Conservation (phyloP, 2,329 filamentous ascomycete species). For the Calonectria montana region DNA sequence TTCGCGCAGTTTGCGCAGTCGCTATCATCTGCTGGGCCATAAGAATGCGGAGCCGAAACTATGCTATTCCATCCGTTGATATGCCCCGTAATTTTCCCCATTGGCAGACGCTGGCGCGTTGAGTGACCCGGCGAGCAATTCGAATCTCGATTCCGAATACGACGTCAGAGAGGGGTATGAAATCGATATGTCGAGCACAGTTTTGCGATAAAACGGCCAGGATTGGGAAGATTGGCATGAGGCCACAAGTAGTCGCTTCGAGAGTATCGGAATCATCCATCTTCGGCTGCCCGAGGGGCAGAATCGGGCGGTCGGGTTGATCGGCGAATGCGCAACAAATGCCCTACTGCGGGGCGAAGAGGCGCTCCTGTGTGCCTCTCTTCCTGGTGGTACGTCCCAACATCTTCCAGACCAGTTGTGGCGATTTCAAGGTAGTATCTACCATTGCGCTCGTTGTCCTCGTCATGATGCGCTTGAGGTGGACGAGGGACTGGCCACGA, state of each 20-base stretch:
- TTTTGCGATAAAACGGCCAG: not conserved
- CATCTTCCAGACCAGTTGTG: not conserved
- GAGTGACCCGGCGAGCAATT: not conserved
- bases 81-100: not conserved
- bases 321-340: slow-evolving; percentile 8
- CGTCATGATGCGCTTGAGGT: slow-evolving; percentile 15
- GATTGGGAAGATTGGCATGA: not conserved
- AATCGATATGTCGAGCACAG: not conserved
- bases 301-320: not conserved
- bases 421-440: not conserved
- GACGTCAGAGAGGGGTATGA: slow-evolving; percentile 1
- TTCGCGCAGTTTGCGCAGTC: not conserved
- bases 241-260: not conserved
- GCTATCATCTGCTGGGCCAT: not conserved
- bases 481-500: slow-evolving; percentile 13
- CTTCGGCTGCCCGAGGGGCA: not conserved
- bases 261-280: not conserved
- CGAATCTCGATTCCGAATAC: not conserved
- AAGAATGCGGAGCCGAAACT: not conserved
- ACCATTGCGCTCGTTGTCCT: slow-evolving; percentile 13
- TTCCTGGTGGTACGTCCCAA: not conserved
- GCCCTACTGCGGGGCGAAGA: slow-evolving; percentile 11
- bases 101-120: not conserved
- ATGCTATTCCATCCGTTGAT: not conserved
- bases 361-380: not conserved